Base-by-base conservation (phyloP, 441 rosid genomes). In the Isatis lusitanica region DNA sequence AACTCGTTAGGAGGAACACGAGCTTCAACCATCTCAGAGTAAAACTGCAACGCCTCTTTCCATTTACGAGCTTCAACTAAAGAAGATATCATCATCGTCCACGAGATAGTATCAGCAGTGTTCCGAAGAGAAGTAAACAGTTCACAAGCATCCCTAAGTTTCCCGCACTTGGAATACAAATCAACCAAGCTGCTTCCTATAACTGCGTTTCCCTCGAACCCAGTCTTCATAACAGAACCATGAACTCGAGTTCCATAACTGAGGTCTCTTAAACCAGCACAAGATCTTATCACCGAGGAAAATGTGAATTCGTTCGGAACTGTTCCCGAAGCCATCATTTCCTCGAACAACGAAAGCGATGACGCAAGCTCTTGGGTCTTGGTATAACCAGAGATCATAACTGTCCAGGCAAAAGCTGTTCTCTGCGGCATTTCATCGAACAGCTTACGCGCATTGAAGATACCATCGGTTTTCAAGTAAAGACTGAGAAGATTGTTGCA, bases 401-500 rank as follows among this genome's bases (percentile, higher is more conserved):
- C 82, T 0, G 88, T 80, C 88, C 91, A 87, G 1, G 91, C 83
- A 10, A 85, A 86, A 7, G 77, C 87, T 6, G 80, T 83, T 68
- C 68, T 85, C 0, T 55, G 72, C 18, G 82, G 78, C 91, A 87
- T 85, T 87, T 87, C 86, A 0, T 85, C 87, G 77, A 87, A 85
- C 68, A 87, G 58, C 33, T 79, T 76, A 71, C 79, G 83, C 31
- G 84, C 90, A 26, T 77, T 68, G 24, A 43, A 74, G 3, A 66
- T 16, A 31, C 78, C 77, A 3, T 61, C 74, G 40, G 88, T 79
- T 83, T 85, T 87, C 0, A 63, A 18, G 5, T 89, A 87, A 0
- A 91, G 79, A 36, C 84, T 73, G 9, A 85, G 47, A 24, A 91
- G 80, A 79, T 79, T 89, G 85, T 86, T 91, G 85, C 81, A 85